These are phyloP conservation scores for Mucor saturninus DNA, from an alignment of 371 early-diverging fungal genomes.

Conservation along the genomic window DNA sequence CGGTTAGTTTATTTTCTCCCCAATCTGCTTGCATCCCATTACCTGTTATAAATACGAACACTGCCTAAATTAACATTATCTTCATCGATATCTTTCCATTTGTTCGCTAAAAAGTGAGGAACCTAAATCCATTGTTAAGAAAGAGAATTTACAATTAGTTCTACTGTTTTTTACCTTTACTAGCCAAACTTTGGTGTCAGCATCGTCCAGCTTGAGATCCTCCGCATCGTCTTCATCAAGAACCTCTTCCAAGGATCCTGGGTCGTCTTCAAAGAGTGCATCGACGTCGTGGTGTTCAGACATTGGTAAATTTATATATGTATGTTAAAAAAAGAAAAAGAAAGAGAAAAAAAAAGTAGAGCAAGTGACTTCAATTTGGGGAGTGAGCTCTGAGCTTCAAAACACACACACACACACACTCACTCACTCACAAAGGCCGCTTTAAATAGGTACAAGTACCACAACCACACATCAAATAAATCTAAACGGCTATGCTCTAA, in stretches of 20 bases:
- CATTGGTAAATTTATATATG: slow-evolving; percentile 14
- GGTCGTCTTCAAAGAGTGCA: slow-evolving; percentile 66
- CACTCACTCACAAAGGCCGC: neutral
- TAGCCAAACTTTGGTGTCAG: slow-evolving; percentile 80
- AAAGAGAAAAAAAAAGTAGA: neutral
- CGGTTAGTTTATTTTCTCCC: neutral
- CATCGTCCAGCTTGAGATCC: slow-evolving; percentile 68
- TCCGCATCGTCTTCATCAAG: slow-evolving; percentile 74
- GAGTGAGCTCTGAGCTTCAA: no score
- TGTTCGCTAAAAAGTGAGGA: slow-evolving; percentile 84
- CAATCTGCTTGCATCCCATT: slow-evolving; percentile 9
- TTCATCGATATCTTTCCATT: slow-evolving; percentile 74
- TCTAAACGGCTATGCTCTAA: no score
- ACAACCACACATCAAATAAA: no score
- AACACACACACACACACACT: neutral
- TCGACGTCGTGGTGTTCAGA: slow-evolving; percentile 53
- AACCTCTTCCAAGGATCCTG: slow-evolving; percentile 54
- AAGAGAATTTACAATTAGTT: neutral
- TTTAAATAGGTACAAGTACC: neutral
- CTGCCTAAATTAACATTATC: slow-evolving; percentile 78
- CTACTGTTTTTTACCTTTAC: neutral
- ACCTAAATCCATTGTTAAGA: slow-evolving; percentile 34
- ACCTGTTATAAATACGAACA: slow-evolving; percentile 76
- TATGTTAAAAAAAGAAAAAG: slow-evolving; percentile 1
- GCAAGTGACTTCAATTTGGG: neutral